Evolutionary conservation across 345 rosid species (phyloP).

Genomic region (Syzygium oleosum): DNA sequence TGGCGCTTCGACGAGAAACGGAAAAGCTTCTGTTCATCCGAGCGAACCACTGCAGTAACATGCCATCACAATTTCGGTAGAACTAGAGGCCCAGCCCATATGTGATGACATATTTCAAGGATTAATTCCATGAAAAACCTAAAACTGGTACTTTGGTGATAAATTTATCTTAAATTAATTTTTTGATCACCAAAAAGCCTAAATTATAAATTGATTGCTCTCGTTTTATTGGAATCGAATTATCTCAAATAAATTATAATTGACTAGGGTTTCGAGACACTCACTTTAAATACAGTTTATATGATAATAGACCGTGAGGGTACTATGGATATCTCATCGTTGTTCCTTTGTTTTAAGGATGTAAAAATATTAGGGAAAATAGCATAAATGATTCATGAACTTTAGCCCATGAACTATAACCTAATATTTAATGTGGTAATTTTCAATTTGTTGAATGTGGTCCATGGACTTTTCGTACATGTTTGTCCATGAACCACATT

Average conservation of each 20-base stretch:
- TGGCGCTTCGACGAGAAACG: background rate
- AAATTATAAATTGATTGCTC: background rate
- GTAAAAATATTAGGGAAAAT: background rate
- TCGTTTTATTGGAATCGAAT: background rate
- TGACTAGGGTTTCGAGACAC: background rate
- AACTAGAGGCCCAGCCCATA: background rate
- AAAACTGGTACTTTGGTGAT: too few relatives aligned
- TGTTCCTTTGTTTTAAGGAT: background rate
- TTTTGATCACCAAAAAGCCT: accelerated
- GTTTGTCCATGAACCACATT: too few relatives aligned
- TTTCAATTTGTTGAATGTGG: too few relatives aligned
- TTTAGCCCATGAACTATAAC: too few relatives aligned
- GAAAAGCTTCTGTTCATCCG: background rate
- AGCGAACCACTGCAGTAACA: background rate
- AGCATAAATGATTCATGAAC: too few relatives aligned
- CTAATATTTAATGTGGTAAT: too few relatives aligned
- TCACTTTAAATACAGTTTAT: background rate
- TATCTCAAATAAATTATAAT: background rate
- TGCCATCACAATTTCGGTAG: background rate
- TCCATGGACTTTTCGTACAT: too few relatives aligned
- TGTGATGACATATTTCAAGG: background rate
- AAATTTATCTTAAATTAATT: too few relatives aligned
- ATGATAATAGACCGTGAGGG: background rate
- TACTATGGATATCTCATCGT: background rate
- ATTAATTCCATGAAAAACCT: too few relatives aligned